phyloP scores from a whole-genome alignment of 192 early-diverging fungal genomes.

The Linderina pennispora region DNA sequence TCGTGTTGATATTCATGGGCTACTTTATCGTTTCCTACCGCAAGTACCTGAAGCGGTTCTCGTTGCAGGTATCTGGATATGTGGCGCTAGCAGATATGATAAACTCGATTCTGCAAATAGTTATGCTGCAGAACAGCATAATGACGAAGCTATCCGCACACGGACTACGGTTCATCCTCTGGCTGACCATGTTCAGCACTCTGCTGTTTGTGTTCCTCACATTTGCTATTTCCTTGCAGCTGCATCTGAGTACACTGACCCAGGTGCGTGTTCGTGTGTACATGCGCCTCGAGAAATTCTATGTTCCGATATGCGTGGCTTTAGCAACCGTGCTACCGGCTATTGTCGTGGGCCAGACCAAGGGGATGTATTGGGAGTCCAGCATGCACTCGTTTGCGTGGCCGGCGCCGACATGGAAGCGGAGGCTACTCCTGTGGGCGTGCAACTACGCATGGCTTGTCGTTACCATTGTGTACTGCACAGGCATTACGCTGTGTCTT shows the following conservation, averaged over 20 bases:
- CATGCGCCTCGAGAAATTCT: constrained; percentile 28
- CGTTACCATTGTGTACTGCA: constrained; percentile 22
- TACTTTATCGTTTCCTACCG: constrained; percentile 10
- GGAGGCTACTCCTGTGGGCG: constrained; percentile 27
- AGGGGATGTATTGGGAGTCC: constrained; percentile 27
- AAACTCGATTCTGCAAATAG: constrained; percentile 11
- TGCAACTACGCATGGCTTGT: constrained; percentile 34
- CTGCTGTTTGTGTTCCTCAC: constrained; percentile 30
- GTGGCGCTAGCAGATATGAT: constrained; percentile 17
- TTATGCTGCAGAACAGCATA: constrained; percentile 21
- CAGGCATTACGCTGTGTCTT: constrained; percentile 7
- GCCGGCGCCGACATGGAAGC: constrained; percentile 7
- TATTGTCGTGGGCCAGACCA: constrained; percentile 20
- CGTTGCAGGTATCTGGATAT: constrained; percentile 27
- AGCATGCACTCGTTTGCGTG: constrained; percentile 33
- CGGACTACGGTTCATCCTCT: constrained; percentile 25
- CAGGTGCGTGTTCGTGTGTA: constrained; percentile 18
- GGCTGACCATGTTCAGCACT: constrained; percentile 25
- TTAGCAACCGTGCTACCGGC: constrained; percentile 18
- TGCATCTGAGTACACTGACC: constrained; percentile 42
- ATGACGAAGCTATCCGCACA: constrained; percentile 14
- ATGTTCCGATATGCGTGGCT: constrained; percentile 11
- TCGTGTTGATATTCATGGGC: constrained; percentile 4
- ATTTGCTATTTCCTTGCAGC: constrained; percentile 21
- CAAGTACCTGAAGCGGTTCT: constrained; percentile 24